phyloP scores from a whole-genome alignment of 371 early-diverging fungal species.

The Dichotomocladium elegans region DNA sequence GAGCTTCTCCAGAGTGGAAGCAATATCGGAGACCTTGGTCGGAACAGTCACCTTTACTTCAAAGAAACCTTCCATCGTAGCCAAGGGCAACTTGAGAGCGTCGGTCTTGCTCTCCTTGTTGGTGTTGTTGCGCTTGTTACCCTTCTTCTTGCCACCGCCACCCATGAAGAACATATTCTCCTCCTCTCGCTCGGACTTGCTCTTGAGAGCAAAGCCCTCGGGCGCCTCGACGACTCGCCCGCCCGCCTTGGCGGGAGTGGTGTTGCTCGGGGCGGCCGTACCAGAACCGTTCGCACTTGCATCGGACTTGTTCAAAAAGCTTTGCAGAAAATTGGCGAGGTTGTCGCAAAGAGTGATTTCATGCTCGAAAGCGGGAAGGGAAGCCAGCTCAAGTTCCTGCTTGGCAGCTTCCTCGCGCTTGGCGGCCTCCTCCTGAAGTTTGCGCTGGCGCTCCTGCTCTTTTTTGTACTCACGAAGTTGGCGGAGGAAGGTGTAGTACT shows the following conservation, averaged over 20 bases:
- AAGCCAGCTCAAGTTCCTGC: constrained; percentile 80
- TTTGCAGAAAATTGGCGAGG: constrained; percentile 69
- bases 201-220: constrained; percentile 58
- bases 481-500: constrained; percentile 70
- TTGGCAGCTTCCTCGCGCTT: constrained; percentile 59
- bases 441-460: constrained; percentile 59
- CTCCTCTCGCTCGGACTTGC: constrained; percentile 58
- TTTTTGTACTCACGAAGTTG: constrained; percentile 69
- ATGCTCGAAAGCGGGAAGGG: constrained; percentile 81
- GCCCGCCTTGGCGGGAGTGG: constrained; percentile 27
- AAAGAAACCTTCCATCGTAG: constrained; percentile 77
- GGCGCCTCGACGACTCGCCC: constrained; percentile 27
- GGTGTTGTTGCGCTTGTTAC: constrained; percentile 20
- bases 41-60: constrained; percentile 83
- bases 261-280: constrained; percentile 17
- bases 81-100: constrained; percentile 77
- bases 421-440: constrained; percentile 67
- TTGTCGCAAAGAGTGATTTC: constrained; percentile 84
- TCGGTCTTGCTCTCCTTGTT: constrained; percentile 64
- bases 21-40: constrained; percentile 65
- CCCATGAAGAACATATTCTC: constrained; percentile 76
- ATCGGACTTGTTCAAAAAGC: constrained; percentile 15
- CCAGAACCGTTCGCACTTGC: constrained; percentile 3
- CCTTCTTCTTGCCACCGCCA: constrained; percentile 49
- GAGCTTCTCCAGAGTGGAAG: constrained; percentile 67